Evolutionary conservation across 257 asterid species (phyloP).

Genomic region (Galeopsis tetrahit): DNA sequence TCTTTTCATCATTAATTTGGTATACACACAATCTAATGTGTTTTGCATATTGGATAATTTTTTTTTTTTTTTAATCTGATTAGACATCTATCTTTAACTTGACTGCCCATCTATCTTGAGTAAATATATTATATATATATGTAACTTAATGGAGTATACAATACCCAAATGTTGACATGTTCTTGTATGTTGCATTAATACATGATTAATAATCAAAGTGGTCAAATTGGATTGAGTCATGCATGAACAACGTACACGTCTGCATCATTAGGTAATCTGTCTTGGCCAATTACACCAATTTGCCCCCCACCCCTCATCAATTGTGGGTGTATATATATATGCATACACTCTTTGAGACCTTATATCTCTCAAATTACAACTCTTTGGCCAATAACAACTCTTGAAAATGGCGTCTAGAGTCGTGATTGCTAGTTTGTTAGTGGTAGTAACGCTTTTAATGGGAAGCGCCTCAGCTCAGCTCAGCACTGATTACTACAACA

Average conservation of each 20-base stretch:
- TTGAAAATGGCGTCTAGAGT: slow-evolving; percentile 20
- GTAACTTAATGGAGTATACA: not conserved
- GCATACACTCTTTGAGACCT: not conserved
- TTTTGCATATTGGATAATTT: too few relatives aligned
- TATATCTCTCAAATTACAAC: not conserved
- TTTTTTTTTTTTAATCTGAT: too few relatives aligned
- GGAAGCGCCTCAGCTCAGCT: slow-evolving; percentile 45
- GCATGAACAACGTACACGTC: slow-evolving; percentile 19
- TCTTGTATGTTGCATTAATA: slow-evolving; percentile 14
- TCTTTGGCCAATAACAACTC: too few relatives aligned
- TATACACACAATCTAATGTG: too few relatives aligned
- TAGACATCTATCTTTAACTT: too few relatives aligned
- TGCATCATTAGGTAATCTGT: slow-evolving; percentile 42
- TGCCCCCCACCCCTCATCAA: not conserved
- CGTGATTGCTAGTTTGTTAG: slow-evolving; percentile 20
- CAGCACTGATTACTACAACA: slow-evolving; percentile 40
- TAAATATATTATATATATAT: too few relatives aligned
- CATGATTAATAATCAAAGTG: not conserved
- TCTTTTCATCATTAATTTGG: too few relatives aligned
- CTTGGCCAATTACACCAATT: not conserved
- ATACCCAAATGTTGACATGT: slow-evolving; percentile 12
- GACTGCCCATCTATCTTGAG: too few relatives aligned
- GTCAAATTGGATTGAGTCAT: not conserved
- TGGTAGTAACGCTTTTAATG: slow-evolving; percentile 8
- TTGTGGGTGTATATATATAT: not conserved